Percentiles rank a stretch among this genome's conserved stretches.
phyloP scores from a whole-genome alignment of 495 filamentous ascomycete species.

The Hyaloscypha bicolor region DNA sequence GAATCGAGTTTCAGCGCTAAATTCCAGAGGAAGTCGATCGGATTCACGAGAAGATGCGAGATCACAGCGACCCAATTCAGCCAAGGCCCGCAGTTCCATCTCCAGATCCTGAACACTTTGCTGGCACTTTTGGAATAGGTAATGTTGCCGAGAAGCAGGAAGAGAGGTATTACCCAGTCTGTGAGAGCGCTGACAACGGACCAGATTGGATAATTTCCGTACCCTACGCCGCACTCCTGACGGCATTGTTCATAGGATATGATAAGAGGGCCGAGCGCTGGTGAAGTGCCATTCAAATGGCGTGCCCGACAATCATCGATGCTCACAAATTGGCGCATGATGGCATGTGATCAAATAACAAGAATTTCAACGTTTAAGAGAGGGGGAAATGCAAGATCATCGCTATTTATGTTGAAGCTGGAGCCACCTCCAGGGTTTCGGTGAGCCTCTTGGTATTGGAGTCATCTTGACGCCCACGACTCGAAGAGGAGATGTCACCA shows the following conservation, averaged over 20 bases:
- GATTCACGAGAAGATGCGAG: background rate
- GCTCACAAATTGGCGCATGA: background rate
- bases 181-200: background rate
- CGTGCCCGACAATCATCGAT: background rate
- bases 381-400: background rate
- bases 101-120: background rate
- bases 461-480: too few species aligned
- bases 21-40: conserved; percentile 3
- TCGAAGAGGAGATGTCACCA: too few species aligned
- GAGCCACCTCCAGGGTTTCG: too few species aligned
- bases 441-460: too few species aligned
- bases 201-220: background rate
- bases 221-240: background rate
- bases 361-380: background rate
- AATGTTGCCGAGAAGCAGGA: background rate
- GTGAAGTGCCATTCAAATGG: background rate
- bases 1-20: background rate
- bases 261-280: background rate
- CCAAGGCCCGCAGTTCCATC: background rate
- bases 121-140: conserved; percentile 6
- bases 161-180: conserved; percentile 1
- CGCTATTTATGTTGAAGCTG: too few species aligned
- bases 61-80: background rate
- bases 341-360: background rate
- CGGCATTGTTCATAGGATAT: background rate